Base-by-base conservation (phyloP, 2,329 filamentous ascomycete genomes). In the Aspergillus pseudonomiae region DNA sequence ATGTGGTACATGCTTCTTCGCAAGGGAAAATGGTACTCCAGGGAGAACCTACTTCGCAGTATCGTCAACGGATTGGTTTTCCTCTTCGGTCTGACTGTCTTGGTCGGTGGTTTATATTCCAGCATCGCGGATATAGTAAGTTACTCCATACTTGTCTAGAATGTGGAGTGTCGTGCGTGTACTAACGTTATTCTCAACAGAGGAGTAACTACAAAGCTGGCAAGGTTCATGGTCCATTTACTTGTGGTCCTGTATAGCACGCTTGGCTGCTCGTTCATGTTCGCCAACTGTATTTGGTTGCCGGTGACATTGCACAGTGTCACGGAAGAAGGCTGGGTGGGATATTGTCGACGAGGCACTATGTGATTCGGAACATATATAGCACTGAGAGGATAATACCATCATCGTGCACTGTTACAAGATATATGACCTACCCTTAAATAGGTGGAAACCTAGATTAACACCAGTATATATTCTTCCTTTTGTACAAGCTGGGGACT, bases 21-120 rank as follows among this genome's bases (percentile, higher is more conserved):
- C 10, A 63, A 69, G 43, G 67, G 67, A 3, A 54, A 59, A 21
- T 69, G 66, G 67, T 55, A 62, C 26, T 57, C 65, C n/a, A 39
- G 28, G 19, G 82, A 84, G 21, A 82, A 79, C 48, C 50, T 85
- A 30, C 16, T 30, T 2, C 14, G 10, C 2, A 19, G 46, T n/a
- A 0, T 50, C 2, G 7, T n/a, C 12, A 50, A 50, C 26, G 26
- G 5, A n/a, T n/a, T 50, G 1, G 26, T 28, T 4, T 50, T 50
- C 9, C 3, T 50, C 6, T 28, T 50, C 6, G 46, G 46, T 6
- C 16, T 50, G 16, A 16, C 26, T 9, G 26, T 50, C 6, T 50
- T 50, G 46, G 46, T 50, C 9, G 14, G 46, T 19, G 46, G 46
- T 11, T 26, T 50, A 16, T 50, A 50, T 11, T 30, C 46, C 26